Evolutionary conservation across 129 eudicot genomes (phyloP).

Genomic region (Flaveria ramosissima): DNA sequence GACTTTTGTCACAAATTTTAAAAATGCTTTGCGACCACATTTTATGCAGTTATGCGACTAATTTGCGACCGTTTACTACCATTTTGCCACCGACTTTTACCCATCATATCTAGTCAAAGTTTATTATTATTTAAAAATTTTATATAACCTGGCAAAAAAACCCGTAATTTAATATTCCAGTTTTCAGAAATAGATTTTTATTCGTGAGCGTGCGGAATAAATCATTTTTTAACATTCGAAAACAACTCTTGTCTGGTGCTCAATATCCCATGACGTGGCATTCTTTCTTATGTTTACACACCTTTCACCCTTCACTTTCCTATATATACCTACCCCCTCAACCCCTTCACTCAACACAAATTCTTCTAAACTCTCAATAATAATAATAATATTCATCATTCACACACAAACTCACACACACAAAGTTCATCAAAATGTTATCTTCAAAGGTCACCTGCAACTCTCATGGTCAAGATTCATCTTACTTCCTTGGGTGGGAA

Average conservation of each 20-base stretch:
- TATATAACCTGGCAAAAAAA: too few species aligned
- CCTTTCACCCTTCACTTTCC: slow-evolving; percentile 5
- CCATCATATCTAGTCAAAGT: too few species aligned
- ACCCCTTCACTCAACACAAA: slow-evolving; percentile 19
- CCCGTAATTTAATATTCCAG: too few species aligned
- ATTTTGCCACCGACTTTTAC: too few species aligned
- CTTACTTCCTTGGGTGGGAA: slow-evolving; percentile 94
- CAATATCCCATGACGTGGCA: slow-evolving; percentile 27
- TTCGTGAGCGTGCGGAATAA: slow-evolving; percentile 22
- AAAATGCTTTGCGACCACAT: too few species aligned
- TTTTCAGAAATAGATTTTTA: neutral
- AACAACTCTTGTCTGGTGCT: slow-evolving; percentile 4
- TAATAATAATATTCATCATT: too few species aligned
- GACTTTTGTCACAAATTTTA: too few species aligned
- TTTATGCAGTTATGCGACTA: too few species aligned
- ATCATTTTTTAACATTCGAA: neutral
- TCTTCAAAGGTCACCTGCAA: slow-evolving; percentile 68
- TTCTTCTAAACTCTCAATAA: neutral
- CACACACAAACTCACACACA: neutral
- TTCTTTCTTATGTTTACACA: slow-evolving; percentile 20
- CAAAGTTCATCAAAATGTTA: slow-evolving; percentile 43
- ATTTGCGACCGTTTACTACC: too few species aligned
- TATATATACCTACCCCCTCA: slow-evolving; percentile 21
- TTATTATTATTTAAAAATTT: too few species aligned
- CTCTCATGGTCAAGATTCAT: slow-evolving; percentile 88